phyloP scores from a whole-genome alignment of 371 early-diverging fungal genomes.

The Mucor sp. region DNA sequence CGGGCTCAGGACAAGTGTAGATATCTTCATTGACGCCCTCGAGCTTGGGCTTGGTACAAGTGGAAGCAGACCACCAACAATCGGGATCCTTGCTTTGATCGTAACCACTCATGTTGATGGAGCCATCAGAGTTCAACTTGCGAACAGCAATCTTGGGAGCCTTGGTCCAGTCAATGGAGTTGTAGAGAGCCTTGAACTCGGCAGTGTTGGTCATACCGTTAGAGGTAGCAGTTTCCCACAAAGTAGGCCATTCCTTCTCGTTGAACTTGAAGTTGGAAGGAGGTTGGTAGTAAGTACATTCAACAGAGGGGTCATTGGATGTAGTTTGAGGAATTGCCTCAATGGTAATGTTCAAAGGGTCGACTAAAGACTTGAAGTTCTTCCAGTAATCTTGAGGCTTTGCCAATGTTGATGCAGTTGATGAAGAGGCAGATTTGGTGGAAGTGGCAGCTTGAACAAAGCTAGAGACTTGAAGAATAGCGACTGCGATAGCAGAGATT shows the following conservation, averaged over 20 bases:
- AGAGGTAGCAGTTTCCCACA: constrained; percentile 50
- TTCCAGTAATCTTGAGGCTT: constrained; percentile 30
- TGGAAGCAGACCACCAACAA: constrained; percentile 55
- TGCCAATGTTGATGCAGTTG: constrained; percentile 11
- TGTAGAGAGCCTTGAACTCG: constrained; percentile 46
- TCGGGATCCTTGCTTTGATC: constrained; percentile 41
- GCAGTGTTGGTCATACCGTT: constrained; percentile 47
- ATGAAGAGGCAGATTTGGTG: constrained; percentile 4
- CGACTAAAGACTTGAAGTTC: constrained; percentile 18
- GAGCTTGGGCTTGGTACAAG: constrained; percentile 47
- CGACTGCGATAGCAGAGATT: constrained; percentile 19
- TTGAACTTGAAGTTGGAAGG: constrained; percentile 29
- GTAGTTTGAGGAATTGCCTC: constrained; percentile 24
- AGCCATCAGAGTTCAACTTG: constrained; percentile 27
- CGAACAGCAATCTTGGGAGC: constrained; percentile 44
- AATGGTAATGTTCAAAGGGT: constrained; percentile 24
- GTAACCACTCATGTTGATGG: constrained; percentile 36
- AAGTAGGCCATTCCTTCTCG: constrained; percentile 45
- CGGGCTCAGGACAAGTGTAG: constrained; percentile 49
- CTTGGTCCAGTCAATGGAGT: constrained; percentile 50
- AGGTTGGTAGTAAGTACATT: constrained; percentile 30
- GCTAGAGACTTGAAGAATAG: constrained; percentile 22
- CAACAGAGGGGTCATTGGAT: constrained; percentile 11
- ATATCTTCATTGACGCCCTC: constrained; percentile 45
- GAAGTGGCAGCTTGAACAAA: constrained; percentile 21